Percentiles rank a stretch among this genome's conserved stretches.
Conservation (phyloP, 768 basidiomycete genomes). For the Xerocomellus amylosporus region DNA sequence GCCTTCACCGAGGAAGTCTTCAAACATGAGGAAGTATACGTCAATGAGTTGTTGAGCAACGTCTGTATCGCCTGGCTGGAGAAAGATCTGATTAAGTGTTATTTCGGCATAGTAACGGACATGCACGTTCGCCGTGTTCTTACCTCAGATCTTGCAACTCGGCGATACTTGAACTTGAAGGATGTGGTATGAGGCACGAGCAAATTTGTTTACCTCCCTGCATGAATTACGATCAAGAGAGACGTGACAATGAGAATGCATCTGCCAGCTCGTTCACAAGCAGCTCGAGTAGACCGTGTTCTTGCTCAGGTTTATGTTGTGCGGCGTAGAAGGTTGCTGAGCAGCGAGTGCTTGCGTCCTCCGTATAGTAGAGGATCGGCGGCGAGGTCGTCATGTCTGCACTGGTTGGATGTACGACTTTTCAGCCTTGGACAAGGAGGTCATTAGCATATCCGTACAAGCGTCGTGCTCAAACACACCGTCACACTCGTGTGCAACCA, state of each 20-base stretch:
- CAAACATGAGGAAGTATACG: slow-evolving; percentile 92
- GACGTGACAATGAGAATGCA: not conserved
- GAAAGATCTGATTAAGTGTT: slow-evolving; percentile 91
- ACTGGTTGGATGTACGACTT: slow-evolving; percentile 75
- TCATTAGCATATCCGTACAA: slow-evolving; percentile 10
- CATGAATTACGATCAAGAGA: not conserved
- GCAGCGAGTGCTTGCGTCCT: slow-evolving; percentile 79
- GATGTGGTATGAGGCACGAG: slow-evolving; percentile 87
- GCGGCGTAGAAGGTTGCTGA: slow-evolving; percentile 78
- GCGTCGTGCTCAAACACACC: no score
- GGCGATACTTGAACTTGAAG: no score
- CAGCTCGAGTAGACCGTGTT: slow-evolving; percentile 89
- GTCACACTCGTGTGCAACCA: no score
- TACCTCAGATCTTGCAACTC: slow-evolving; percentile 79
- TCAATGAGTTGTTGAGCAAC: slow-evolving; percentile 80
- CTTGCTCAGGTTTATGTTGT: slow-evolving; percentile 93
- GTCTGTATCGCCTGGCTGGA: slow-evolving; percentile 61
- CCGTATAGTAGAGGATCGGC: slow-evolving; percentile 82
- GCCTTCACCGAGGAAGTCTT: slow-evolving; percentile 74
- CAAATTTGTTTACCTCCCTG: slow-evolving; percentile 89
- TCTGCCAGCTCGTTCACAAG: slow-evolving; percentile 92
- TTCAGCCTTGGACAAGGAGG: slow-evolving; percentile 69
- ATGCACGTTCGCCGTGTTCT: slow-evolving; percentile 54
- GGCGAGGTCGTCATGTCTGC: slow-evolving; percentile 49
- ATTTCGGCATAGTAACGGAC: slow-evolving; percentile 89